A percentile compares a stretch with the other conserved stretches of the same genome.
phyloP scores from a whole-genome alignment of 305 asterid genomes.

The Ruellia speciosa region DNA sequence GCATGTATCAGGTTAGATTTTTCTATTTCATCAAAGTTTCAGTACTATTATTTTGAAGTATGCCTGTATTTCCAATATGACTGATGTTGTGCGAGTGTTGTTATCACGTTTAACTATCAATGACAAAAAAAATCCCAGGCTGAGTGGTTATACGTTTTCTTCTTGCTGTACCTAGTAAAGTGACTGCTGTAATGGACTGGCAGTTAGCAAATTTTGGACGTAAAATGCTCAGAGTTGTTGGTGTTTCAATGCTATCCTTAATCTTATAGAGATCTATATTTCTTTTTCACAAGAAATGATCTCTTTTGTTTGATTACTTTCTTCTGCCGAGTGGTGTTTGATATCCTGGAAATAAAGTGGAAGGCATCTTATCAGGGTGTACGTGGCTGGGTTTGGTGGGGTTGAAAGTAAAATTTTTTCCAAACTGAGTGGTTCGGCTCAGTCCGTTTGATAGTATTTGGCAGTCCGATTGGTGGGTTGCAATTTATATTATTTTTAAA shows the following conservation, averaged over 20 bases:
- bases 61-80: slow-evolving; percentile 2
- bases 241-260: not conserved
- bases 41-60: slow-evolving; percentile 16
- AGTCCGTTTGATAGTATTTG: too few relatives aligned
- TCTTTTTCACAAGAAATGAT: not conserved
- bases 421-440: too few relatives aligned
- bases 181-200: slow-evolving; percentile 8
- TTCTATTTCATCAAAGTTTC: slow-evolving; percentile 20
- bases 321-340: not conserved
- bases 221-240: slow-evolving; percentile 1
- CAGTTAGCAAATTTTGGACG: not conserved
- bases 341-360: not conserved
- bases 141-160: not conserved
- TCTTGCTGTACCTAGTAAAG: not conserved
- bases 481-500: too few relatives aligned
- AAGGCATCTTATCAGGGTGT: not conserved
- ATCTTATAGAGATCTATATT: not conserved
- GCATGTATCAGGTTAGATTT: slow-evolving; percentile 76
- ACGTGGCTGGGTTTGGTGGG: too few relatives aligned
- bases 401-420: too few relatives aligned
- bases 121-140: not conserved
- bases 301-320: not conserved
- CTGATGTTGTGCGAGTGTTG: not conserved
- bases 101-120: not conserved
- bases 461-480: too few relatives aligned